Conservation (phyloP, 2,329 filamentous ascomycete genomes). For the Aspergillus calidoustus region DNA sequence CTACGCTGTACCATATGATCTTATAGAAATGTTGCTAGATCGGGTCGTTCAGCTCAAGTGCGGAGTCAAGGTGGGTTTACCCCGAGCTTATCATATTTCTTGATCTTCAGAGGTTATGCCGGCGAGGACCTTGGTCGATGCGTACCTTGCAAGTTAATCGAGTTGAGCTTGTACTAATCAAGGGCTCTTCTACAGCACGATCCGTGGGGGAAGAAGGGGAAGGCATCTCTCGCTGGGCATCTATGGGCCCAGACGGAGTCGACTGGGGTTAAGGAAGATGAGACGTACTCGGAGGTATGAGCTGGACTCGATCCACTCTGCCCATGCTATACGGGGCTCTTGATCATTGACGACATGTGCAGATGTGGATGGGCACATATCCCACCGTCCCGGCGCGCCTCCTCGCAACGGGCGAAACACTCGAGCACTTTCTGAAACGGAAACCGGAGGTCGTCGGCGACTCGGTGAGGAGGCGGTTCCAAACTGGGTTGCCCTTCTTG, state of each 20-base stretch:
- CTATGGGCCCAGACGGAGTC: slow-evolving; percentile 68
- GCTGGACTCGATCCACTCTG: background rate
- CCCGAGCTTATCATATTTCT: background rate
- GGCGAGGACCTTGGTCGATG: background rate
- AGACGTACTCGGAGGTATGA: slow-evolving; percentile 64
- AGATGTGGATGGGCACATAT: slow-evolving; percentile 79
- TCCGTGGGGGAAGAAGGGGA: slow-evolving; percentile 72
- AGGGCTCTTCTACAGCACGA: slow-evolving; percentile 56
- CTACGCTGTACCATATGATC: no score
- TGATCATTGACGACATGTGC: background rate
- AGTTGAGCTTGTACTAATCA: background rate
- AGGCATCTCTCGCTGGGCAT: slow-evolving; percentile 66
- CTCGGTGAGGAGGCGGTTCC: slow-evolving; percentile 64
- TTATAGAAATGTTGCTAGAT: slow-evolving; percentile 47
- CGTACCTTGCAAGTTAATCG: background rate
- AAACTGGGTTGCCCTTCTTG: slow-evolving; percentile 70
- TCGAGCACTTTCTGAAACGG: slow-evolving; percentile 69
- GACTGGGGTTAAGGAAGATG: slow-evolving; percentile 66
- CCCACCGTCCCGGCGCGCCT: slow-evolving; percentile 70
- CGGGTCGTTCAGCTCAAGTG: slow-evolving; percentile 60
- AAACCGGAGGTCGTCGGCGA: slow-evolving; percentile 68
- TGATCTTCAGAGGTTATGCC: background rate
- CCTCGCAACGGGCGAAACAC: slow-evolving; percentile 64
- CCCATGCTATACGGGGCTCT: no score
- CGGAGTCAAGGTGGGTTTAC: slow-evolving; percentile 51